phyloP scores from a whole-genome alignment of 495 filamentous ascomycete species.

The Aspergillus baeticus region DNA sequence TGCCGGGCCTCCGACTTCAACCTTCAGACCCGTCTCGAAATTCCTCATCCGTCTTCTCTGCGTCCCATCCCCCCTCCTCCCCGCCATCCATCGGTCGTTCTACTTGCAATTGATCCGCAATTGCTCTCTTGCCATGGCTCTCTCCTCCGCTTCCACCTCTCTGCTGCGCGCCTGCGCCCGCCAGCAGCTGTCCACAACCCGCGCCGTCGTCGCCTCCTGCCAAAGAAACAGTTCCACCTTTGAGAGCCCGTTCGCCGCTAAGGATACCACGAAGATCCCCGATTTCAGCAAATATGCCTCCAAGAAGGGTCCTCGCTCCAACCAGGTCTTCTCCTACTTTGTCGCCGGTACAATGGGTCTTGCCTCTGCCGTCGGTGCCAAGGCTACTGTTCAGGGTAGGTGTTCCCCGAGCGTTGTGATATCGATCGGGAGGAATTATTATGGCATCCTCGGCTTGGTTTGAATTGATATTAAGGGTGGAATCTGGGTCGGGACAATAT shows the following conservation, averaged over 20 bases:
- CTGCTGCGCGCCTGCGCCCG: constrained; percentile 52
- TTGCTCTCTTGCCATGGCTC: constrained; percentile 43
- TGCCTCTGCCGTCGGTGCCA: constrained; percentile 86
- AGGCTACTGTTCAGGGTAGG: constrained; percentile 95
- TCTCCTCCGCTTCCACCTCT: constrained; percentile 48
- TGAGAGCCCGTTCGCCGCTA: constrained; percentile 50
- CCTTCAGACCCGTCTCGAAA: constrained; percentile 23
- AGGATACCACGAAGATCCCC: constrained; percentile 71
- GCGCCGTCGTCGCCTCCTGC: constrained; percentile 48
- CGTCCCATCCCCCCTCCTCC: constrained; percentile 23
- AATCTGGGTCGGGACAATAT: neutral
- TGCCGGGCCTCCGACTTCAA: constrained; percentile 42
- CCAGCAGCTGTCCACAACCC: constrained; percentile 45
- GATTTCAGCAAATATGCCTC: constrained; percentile 86
- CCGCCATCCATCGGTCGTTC: constrained; percentile 18
- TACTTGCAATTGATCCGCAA: constrained; percentile 42
- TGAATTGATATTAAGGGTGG: neutral
- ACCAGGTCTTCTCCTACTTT: constrained; percentile 94
- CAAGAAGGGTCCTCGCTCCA: constrained; percentile 59
- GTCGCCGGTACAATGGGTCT: constrained; percentile 95
- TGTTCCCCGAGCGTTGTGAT: constrained; percentile 19
- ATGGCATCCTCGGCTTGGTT: neutral
- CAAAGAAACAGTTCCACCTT: constrained; percentile 50
- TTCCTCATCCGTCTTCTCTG: constrained; percentile 30
- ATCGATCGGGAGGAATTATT: neutral